These are phyloP conservation scores for Amanita jacksonii DNA, from an alignment of 768 basidiomycete species.

Conservation along the genomic window DNA sequence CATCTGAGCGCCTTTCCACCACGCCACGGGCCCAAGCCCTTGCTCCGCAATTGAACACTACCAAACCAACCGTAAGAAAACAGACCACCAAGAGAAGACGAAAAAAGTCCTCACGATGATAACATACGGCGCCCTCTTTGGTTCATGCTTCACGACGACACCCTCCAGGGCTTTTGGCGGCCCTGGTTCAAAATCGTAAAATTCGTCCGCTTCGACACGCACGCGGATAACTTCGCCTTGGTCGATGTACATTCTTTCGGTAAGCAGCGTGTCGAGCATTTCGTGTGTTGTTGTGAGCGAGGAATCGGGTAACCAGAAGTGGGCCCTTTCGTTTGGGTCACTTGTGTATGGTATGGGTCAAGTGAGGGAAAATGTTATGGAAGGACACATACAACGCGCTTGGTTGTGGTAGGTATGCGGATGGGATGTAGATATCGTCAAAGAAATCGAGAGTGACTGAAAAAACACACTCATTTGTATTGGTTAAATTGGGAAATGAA, in stretches of 20 bases:
- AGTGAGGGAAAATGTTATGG: too few relatives aligned
- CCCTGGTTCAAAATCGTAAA: constrained; percentile 80
- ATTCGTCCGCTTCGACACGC: constrained; percentile 74
- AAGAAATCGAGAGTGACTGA: constrained; percentile 87
- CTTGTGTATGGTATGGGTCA: constrained; percentile 23
- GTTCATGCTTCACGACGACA: constrained; percentile 43
- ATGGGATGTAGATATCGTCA: constrained; percentile 84
- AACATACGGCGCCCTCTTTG: constrained; percentile 53
- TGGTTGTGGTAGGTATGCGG: constrained; percentile 71
- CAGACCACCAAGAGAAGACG: neutral
- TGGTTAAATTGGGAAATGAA: neutral
- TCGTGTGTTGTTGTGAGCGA: constrained; percentile 44
- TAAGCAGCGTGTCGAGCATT: constrained; percentile 56
- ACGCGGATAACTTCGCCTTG: constrained; percentile 66
- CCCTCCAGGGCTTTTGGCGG: constrained; percentile 71
- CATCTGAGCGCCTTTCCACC: constrained; percentile 57
- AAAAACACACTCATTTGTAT: too few relatives aligned
- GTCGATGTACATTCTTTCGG: constrained; percentile 76
- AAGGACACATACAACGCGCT: constrained; percentile 54
- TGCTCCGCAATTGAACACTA: constrained; percentile 81
- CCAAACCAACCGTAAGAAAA: neutral
- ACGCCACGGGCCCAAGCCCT: constrained; percentile 64
- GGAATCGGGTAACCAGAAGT: constrained; percentile 73
- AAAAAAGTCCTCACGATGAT: constrained; percentile 44
- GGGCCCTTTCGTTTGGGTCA: constrained; percentile 73